These are phyloP conservation scores for Clarkia xantiana DNA, from an alignment of 345 rosid species.

Conservation along the genomic window DNA sequence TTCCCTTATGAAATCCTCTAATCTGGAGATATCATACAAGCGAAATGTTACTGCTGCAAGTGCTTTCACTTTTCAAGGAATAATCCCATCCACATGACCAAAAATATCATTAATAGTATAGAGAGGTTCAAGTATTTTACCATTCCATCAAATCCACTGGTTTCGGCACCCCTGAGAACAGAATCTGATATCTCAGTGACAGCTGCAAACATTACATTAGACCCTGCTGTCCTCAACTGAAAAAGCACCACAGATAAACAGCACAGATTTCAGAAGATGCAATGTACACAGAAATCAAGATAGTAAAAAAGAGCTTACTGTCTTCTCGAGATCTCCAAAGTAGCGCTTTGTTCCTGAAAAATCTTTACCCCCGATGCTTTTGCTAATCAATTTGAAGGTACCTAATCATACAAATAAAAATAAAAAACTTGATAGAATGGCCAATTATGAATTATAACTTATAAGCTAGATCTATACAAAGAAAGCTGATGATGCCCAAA, in stretches of 20 bases:
- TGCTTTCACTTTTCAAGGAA: background rate
- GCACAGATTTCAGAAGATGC: background rate
- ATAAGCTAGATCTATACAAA: too few species aligned
- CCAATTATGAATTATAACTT: too few species aligned
- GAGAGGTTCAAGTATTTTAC: conserved; percentile 18
- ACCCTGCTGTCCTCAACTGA: conserved; percentile 82
- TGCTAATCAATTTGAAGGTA: conserved; percentile 74
- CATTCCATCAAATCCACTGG: conserved; percentile 92
- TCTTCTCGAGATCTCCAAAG: conserved; percentile 84
- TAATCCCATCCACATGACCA: background rate
- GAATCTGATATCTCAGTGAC: conserved; percentile 90
- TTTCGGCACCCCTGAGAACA: conserved; percentile 75
- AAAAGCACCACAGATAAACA: conserved; percentile 6
- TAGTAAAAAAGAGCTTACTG: conserved; percentile 28
- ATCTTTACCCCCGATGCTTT: conserved; percentile 53
- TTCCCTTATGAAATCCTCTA: conserved; percentile 77
- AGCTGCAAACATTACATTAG: conserved; percentile 69
- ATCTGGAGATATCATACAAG: conserved; percentile 26
- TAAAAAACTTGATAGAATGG: background rate
- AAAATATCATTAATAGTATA: background rate
- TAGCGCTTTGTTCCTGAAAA: conserved; percentile 83
- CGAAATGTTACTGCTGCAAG: background rate
- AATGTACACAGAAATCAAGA: background rate
- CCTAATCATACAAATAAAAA: conserved; percentile 22
- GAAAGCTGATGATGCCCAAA: too few species aligned